phyloP scores from a whole-genome alignment of 345 rosid species.

The Aethionema arabicum region DNA sequence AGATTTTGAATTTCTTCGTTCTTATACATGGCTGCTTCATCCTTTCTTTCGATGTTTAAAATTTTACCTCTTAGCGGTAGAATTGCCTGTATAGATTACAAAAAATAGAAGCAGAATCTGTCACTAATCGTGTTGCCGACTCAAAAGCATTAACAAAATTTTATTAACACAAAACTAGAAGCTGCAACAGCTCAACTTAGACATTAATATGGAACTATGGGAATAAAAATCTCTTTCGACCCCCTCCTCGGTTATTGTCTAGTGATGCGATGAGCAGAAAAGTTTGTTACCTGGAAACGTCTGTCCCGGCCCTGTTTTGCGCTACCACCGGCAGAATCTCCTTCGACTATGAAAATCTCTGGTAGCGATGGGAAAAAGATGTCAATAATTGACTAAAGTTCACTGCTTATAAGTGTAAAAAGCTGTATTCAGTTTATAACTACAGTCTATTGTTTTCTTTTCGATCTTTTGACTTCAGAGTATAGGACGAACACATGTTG shows the following conservation, averaged over 20 bases:
- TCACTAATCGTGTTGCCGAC: background rate
- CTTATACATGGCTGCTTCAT: slow-evolving; percentile 98
- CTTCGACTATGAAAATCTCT: slow-evolving; percentile 98
- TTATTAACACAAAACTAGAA: slow-evolving; percentile 5
- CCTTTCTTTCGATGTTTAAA: slow-evolving; percentile 88
- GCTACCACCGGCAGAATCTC: slow-evolving; percentile 99
- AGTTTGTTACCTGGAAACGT: slow-evolving; percentile 69
- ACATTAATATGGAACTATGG: background rate
- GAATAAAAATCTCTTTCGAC: background rate
- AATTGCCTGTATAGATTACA: slow-evolving; percentile 65
- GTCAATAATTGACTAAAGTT: slow-evolving; percentile 9
- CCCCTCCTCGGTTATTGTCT: background rate
- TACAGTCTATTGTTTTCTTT: slow-evolving; percentile 5
- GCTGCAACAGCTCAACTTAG: slow-evolving; percentile 7
- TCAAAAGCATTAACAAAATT: background rate
- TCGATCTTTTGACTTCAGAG: background rate
- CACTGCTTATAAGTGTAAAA: slow-evolving; percentile 5
- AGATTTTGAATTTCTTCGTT: slow-evolving; percentile 97
- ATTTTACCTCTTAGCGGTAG: slow-evolving; percentile 98
- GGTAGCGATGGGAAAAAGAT: slow-evolving; percentile 13
- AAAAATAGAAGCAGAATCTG: background rate
- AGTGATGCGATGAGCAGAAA: slow-evolving; percentile 4
- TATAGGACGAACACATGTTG: background rate
- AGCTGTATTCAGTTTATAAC: slow-evolving; percentile 8
- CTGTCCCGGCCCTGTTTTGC: slow-evolving; percentile 99